Evolutionary conservation across 2,329 filamentous ascomycete species (phyloP), one percentile per base, ranked within the genome.

Genomic region (Aureobasidium sp.): DNA sequence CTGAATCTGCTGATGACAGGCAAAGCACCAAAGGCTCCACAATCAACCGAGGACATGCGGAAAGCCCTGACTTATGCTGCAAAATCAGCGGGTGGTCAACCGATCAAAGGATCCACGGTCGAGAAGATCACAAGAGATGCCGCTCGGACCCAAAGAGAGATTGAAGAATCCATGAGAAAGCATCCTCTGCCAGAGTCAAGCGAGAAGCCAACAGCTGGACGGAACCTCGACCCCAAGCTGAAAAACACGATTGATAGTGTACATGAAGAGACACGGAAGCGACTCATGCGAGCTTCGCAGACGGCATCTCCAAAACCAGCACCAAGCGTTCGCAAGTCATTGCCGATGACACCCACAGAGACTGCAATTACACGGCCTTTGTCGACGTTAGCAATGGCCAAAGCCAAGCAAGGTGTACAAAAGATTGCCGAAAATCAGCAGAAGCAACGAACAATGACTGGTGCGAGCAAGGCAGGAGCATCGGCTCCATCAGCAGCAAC

Each of bases 361-460:
- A 67, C 70, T 29, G 68, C 70, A 42, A 68, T 74, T 49, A 74
- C 72, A 1, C 62, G 72, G 37, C 72, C 72, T 11, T 53, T 74
- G 9, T 71, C 67, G 27, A 74, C 72, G 1, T 59, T 73, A 36
- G 72, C 71, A 1, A 63, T 74, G 36, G 71, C 74, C n/a, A 68
- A 63, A 41, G 70, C 69, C 20, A 68, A 67, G 8, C 61, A 63
- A 17, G 61, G 65, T 25, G 64, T 71, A 14, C 65, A 68, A 37
- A 68, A 70, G 29, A 67, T 69, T 8, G 70, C 70, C 66, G 12
- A 60, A 12, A 60, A 49, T 11, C 42, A 34, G 34, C 45, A 49
- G 36, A 60, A 60, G 45, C 68, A 71, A 44, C 57, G 63, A 3
- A 61, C 62, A 25, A 44, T 56, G n/a, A 27, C 44, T 60, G 47